Evolutionary conservation across 768 basidiomycete species (phyloP).

Genomic region (Leccinum sublutescens): DNA sequence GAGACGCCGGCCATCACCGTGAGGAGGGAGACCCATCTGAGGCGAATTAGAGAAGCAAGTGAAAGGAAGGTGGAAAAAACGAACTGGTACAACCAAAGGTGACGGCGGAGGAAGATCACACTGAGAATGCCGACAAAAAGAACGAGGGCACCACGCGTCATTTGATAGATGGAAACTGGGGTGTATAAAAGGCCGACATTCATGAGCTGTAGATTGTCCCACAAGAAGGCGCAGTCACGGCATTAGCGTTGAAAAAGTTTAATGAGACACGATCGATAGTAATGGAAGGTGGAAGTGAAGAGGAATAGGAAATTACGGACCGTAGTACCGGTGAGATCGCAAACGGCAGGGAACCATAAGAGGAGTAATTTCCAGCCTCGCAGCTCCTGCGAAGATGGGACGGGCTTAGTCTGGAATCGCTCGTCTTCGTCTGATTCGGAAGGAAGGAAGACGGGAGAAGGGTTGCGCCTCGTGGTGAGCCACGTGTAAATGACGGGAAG

Average conservation of each 20-base stretch:
- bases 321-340: slow-evolving; percentile 90
- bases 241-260: slow-evolving; percentile 18
- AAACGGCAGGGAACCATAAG: slow-evolving; percentile 85
- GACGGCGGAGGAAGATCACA: slow-evolving; percentile 85
- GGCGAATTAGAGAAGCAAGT: slow-evolving; percentile 1
- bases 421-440: slow-evolving; percentile 47
- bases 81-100: slow-evolving; percentile 85
- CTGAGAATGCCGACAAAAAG: slow-evolving; percentile 91
- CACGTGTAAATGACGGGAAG: slow-evolving; percentile 77
- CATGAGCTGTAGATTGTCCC: slow-evolving; percentile 59
- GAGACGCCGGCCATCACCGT: slow-evolving; percentile 85
- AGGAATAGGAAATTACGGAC: slow-evolving; percentile 44
- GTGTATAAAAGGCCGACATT: slow-evolving; percentile 94
- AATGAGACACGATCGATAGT: slow-evolving; percentile 4
- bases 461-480: slow-evolving; percentile 46
- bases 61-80: slow-evolving; percentile 14
- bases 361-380: slow-evolving; percentile 70
- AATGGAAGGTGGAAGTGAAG: slow-evolving; percentile 10
- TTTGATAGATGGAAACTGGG: slow-evolving; percentile 96
- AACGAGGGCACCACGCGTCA: slow-evolving; percentile 91
- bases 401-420: slow-evolving; percentile 34
- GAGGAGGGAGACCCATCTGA: slow-evolving; percentile 85
- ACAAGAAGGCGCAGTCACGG: slow-evolving; percentile 10
- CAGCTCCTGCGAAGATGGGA: slow-evolving; percentile 41
- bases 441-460: slow-evolving; percentile 54